Evolutionary conservation across 2,329 filamentous ascomycete genomes (phyloP), one percentile per base, ranked within the genome.

Genomic region (Neofusicoccum parvum): DNA sequence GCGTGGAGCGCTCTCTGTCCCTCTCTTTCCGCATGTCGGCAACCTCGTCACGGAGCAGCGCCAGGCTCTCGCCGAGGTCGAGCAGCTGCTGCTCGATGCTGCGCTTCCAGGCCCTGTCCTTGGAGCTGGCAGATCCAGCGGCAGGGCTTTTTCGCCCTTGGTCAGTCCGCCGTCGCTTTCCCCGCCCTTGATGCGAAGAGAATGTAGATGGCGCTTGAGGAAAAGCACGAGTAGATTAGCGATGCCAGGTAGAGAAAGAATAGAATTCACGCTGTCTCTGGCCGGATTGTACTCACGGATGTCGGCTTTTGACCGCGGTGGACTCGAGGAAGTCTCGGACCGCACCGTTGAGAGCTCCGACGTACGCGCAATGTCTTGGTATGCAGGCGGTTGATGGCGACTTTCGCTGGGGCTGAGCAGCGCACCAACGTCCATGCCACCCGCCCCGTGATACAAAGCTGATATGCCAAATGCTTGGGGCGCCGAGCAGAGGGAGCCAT

Each of bases 1-100:
- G 36, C 2, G 36, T 37, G 36, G 36, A 37, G 7, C 36, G 36
- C 36, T 37, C 36, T 12, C 36, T 37, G 1, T 37, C 36, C 36
- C 36, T 37, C 36, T 37, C 36, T 12, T 37, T 37, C 36, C 41
- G 41, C 15, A 43, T 15, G 5, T 43, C 15, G 14, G 10, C 41
- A 5, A 43, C 3, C 15, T 43, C 41, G 41, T 9, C 41, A 1
- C 41, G 41, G 41, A 43, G 41, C 2, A 43, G 41, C 12, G 41
- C 15, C 12, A 43, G 41, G 14, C 41, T 43, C 10, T 43, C 14
- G 11, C 76, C 5, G 10, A 43, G 7, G 41, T 43, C 5, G 41
- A 15, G 14, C 12, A 14, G 41, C 41, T 43, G 41, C 41, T 43
- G 10, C 41, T 43, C 41, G 41, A 43, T 43, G 1, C 5, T 9